These are phyloP conservation scores for Leucogyrophana mollusca DNA, from an alignment of 768 basidiomycete genomes.

Conservation along the genomic window DNA sequence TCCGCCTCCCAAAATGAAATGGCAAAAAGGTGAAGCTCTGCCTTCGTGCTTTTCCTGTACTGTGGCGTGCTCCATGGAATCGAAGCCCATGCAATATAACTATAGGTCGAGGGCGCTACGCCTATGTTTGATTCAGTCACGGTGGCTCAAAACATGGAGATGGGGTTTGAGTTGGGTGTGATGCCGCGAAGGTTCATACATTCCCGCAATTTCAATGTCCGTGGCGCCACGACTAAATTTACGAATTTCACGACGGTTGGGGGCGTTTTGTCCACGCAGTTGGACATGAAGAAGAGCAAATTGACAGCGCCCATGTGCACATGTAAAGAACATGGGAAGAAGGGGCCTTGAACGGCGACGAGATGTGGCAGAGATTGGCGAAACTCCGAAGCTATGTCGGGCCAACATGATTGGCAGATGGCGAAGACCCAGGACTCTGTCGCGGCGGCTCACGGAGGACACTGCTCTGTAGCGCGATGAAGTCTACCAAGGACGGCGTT, in stretches of 20 bases:
- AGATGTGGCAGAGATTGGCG: too few species aligned
- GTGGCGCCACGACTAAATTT: neutral
- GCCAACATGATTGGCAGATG: too few species aligned
- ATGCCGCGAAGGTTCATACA: slow-evolving; percentile 28
- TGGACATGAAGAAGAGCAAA: slow-evolving; percentile 39
- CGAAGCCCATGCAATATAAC: too few species aligned
- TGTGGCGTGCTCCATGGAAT: too few species aligned
- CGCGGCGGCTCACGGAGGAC: too few species aligned
- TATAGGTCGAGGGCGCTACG: neutral
- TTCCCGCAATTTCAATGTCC: slow-evolving; percentile 4
- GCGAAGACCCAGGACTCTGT: too few species aligned
- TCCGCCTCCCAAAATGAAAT: slow-evolving; percentile 22
- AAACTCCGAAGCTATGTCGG: too few species aligned
- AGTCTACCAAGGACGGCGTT: slow-evolving; percentile 12
- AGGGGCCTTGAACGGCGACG: slow-evolving; percentile 32
- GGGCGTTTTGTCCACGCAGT: slow-evolving; percentile 29
- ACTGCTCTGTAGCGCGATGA: too few species aligned
- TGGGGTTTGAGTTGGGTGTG: neutral
- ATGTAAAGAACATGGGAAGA: slow-evolving; percentile 29
- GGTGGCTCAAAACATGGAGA: too few species aligned
- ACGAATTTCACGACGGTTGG: too few species aligned
- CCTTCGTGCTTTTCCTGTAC: slow-evolving; percentile 12
- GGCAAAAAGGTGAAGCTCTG: slow-evolving; percentile 13
- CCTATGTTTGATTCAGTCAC: too few species aligned
- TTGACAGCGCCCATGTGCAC: slow-evolving; percentile 36